These are phyloP conservation scores for Naganishia sp. DNA, from an alignment of 1,284 basidiomycete species.

Conservation along the genomic window DNA sequence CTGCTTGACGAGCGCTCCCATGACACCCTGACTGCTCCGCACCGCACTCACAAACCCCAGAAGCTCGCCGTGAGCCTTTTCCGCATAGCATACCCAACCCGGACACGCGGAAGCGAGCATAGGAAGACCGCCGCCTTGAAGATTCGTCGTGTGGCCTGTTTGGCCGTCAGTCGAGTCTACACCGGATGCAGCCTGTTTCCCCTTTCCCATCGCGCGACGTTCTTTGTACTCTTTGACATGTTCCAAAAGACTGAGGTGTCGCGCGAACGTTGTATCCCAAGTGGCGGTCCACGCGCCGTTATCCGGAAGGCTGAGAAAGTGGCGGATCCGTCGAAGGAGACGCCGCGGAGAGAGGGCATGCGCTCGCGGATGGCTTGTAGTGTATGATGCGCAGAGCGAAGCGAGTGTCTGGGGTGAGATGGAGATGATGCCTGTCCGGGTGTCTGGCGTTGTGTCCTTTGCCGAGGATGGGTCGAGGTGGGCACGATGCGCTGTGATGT, in stretches of 20 bases:
- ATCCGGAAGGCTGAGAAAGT: slow-evolving; percentile 59
- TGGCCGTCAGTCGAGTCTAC: slow-evolving; percentile 12
- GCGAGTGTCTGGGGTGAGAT: slow-evolving; percentile 91
- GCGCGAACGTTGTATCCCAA: slow-evolving; percentile 91
- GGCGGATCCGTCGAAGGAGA: slow-evolving; percentile 67
- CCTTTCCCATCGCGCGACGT: slow-evolving; percentile 52
- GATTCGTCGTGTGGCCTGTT: slow-evolving; percentile 33
- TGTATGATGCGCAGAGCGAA: slow-evolving; percentile 75
- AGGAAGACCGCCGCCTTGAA: slow-evolving; percentile 60
- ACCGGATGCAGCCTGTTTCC: slow-evolving; percentile 32
- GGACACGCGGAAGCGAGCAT: slow-evolving; percentile 96
- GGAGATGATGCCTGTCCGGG: slow-evolving; percentile 73
- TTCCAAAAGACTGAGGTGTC: slow-evolving; percentile 81
- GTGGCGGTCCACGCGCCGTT: slow-evolving; percentile 66
- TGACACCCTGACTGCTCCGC: slow-evolving; percentile 91
- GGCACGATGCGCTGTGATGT: slow-evolving; percentile 64
- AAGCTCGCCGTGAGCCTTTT: slow-evolving; percentile 94
- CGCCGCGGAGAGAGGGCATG: slow-evolving; percentile 54
- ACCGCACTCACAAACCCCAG: slow-evolving; percentile 83
- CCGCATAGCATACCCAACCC: slow-evolving; percentile 98
- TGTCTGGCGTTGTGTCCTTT: slow-evolving; percentile 43
- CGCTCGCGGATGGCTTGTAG: neutral
- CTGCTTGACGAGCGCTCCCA: slow-evolving; percentile 88
- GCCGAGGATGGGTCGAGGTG: slow-evolving; percentile 34
- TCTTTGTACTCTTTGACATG: slow-evolving; percentile 80